Base-by-base conservation (phyloP, 2,329 filamentous ascomycete genomes). In the Fusarium tricinctum region DNA sequence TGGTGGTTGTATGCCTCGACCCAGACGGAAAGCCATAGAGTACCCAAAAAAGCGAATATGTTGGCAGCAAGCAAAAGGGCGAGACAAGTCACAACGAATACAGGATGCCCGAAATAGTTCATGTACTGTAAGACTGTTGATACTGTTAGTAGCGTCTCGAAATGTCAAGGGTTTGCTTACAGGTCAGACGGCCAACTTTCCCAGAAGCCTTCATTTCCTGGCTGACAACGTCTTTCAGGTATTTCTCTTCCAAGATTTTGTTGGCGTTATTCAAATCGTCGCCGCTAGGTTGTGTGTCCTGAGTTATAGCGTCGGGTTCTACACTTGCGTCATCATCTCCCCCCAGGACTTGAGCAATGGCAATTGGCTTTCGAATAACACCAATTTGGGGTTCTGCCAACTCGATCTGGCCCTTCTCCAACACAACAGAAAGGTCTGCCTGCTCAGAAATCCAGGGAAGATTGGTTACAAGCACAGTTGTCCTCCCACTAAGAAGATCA, bases 391-490 rank as follows among this genome's bases (percentile, higher is more conserved):
- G 76, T 55, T 85, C 81, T 3, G 78, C 66, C 17, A 76, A 75
- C 40, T 79, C 77, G 30, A 85, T 66, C 10, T 68, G 74, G 7
- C 85, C 85, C 50, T 81, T 82, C 19, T 86, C 83, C n/a, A 87
- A 74, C 1, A 71, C 67, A 32, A 86, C 73, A 13, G 79, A 76
- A 13, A 85, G 73, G 58, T 86, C 85, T 10, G 84, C 83, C 70
- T 86, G 84, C 4, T 81, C 78, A 0, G 83, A 77, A 42, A 86
- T 81, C 84, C 84, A 86, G 2, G 82, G 84, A 39, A 86, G 73
- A 67, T 89, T 87, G 5, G 85, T 88, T 5, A 89, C 86, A 17
- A 89, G 78, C 8, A 89, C 82, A 2, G 84, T 81, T 2, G 87
- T 89, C 30, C 86, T 80, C 10, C 83, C 85, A 20, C 79, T 79